Percentiles rank a stretch among this genome's conserved stretches.
Conservation (phyloP, 2,329 filamentous ascomycete species). For the Fusarium sp. region DNA sequence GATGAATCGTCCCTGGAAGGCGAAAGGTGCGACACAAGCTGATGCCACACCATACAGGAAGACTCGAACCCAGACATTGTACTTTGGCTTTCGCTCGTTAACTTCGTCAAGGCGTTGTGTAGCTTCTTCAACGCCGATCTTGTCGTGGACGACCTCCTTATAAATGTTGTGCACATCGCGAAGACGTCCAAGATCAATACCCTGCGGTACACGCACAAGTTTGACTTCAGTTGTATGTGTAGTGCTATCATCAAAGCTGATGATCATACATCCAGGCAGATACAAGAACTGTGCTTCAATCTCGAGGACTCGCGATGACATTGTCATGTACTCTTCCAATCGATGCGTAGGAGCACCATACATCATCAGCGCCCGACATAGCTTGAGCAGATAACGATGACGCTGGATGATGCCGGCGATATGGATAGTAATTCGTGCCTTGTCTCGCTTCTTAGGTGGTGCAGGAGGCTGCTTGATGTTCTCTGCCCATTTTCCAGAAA, state of each 20-base stretch:
- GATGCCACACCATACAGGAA: slow-evolving; percentile 80
- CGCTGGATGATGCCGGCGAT: slow-evolving; percentile 78
- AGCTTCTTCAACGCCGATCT: slow-evolving; percentile 77
- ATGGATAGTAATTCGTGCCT: slow-evolving; percentile 63
- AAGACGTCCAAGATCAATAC: slow-evolving; percentile 78
- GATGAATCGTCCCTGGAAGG: slow-evolving; percentile 79
- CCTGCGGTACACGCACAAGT: slow-evolving; percentile 74
- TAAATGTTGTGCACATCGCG: slow-evolving; percentile 81
- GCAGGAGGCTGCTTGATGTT: slow-evolving; percentile 55
- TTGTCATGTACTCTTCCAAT: slow-evolving; percentile 90
- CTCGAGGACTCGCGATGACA: slow-evolving; percentile 88
- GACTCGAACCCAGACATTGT: slow-evolving; percentile 66
- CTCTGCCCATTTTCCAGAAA: slow-evolving; percentile 58
- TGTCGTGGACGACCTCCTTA: slow-evolving; percentile 83
- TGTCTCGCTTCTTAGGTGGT: slow-evolving; percentile 52
- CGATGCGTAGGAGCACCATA: slow-evolving; percentile 93
- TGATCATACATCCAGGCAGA: slow-evolving; percentile 92
- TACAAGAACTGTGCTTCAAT: slow-evolving; percentile 92
- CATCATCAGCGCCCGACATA: slow-evolving; percentile 88
- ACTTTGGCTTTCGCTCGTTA: slow-evolving; percentile 59
- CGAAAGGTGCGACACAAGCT: slow-evolving; percentile 80
- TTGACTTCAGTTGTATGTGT: slow-evolving; percentile 86
- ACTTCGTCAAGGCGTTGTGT: slow-evolving; percentile 69
- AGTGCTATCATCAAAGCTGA: slow-evolving; percentile 82
- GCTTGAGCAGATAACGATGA: slow-evolving; percentile 83